Evolutionary conservation across 106 monocot species (phyloP).

Genomic region (Narthecium ossifragum): DNA sequence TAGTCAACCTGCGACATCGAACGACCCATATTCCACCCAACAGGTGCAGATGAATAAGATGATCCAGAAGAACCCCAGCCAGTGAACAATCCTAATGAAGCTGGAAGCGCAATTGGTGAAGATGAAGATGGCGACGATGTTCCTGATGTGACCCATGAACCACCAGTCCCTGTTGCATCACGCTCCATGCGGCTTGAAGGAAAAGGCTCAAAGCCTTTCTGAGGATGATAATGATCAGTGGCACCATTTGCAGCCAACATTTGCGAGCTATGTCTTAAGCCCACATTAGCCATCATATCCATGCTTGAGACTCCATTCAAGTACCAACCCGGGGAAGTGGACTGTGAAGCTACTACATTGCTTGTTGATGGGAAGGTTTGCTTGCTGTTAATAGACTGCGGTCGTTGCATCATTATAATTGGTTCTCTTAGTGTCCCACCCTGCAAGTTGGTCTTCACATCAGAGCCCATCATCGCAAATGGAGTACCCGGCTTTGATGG

Average conservation of each 20-base stretch:
- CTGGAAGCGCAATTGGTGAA: slow-evolving; percentile 4
- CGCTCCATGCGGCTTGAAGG: slow-evolving; percentile 19
- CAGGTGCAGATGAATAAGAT: slow-evolving; percentile 13
- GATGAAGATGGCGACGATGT: not conserved
- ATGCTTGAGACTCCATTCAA: slow-evolving; percentile 13
- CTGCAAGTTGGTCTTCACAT: slow-evolving; percentile 24
- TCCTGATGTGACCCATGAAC: slow-evolving; percentile 22
- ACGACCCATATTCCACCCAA: slow-evolving; percentile 50
- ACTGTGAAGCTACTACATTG: not conserved
- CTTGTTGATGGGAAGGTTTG: slow-evolving; percentile 26
- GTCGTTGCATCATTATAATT: slow-evolving; percentile 71
- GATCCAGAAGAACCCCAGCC: slow-evolving; percentile 37
- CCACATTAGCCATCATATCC: slow-evolving; percentile 24
- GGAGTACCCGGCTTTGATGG: slow-evolving; percentile 18
- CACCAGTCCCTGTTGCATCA: slow-evolving; percentile 19
- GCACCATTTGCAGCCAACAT: slow-evolving; percentile 14
- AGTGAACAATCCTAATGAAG: slow-evolving; percentile 62
- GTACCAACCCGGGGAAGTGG: slow-evolving; percentile 28
- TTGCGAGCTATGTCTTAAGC: slow-evolving; percentile 18
- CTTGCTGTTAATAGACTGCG: slow-evolving; percentile 28
- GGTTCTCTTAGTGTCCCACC: slow-evolving; percentile 46
- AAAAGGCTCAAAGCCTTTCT: slow-evolving; percentile 21
- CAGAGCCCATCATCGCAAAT: slow-evolving; percentile 15
- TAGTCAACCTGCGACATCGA: slow-evolving; percentile 45
- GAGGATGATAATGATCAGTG: slow-evolving; percentile 20